Base-by-base conservation (phyloP, 2,329 filamentous ascomycete species). In the Aspergillus candidus region DNA sequence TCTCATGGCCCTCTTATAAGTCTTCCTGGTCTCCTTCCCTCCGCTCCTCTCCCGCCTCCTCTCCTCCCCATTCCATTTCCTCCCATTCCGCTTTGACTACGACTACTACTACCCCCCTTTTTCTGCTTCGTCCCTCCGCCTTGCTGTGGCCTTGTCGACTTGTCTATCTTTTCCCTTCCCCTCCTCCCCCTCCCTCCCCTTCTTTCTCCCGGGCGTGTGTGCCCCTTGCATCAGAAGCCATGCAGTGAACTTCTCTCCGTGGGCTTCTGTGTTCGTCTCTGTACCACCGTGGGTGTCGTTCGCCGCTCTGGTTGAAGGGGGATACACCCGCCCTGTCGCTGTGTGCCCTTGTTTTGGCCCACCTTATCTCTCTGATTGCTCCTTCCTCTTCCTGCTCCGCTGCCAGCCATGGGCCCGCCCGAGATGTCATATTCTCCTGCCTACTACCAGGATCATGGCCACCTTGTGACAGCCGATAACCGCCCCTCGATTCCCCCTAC, bases 351-450 rank as follows among this genome's bases (percentile, higher is more conserved):
- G 51, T 46, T 46, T 52, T 54, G 47, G 38, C 50, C 49, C 51
- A 48, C 49, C 49, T 34, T 47, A 40, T 49, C 48, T 43, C 39
- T 43, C 42, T 32, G 35, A 31, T 33, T 32, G 31, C 27, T 40
- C 38, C 15, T 29, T 43, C 30, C 15, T 34, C 35, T 31, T 29
- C 46, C 38, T 46, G 37, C 46, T 46, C 37, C 40, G 46, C 44
- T 46, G 43, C 46, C 53, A 48, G 50, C 47, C 46, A 65, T 65
- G 62, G 52, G 45, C 50, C 56, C 56, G 38, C 61, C 59, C 50
- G 62, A 61, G 53, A 66, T 65, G 63, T 58, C 61, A 53, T 59
- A 65, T 58, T 61, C 56, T 50, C 54, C 62, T 50, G 58, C 57
- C 52, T 63, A 63, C 43, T 57, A 58, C 47, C 59, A 65, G 40